Evolutionary conservation across 2,329 filamentous ascomycete species (phyloP).

Genomic region (Fusarium pseudocircinatum): DNA sequence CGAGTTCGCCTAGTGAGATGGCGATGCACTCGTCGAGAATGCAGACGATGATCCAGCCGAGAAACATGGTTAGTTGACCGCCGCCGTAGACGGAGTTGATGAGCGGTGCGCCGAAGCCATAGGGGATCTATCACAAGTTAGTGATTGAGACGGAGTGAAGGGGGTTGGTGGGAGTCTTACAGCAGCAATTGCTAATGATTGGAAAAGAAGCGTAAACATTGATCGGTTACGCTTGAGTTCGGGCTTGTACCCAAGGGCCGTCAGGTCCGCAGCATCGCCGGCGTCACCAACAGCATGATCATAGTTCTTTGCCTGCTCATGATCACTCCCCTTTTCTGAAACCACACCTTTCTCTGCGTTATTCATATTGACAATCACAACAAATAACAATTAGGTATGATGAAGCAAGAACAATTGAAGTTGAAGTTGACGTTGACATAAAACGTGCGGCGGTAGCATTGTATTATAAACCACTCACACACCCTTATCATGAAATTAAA

Average conservation of each 20-base stretch:
- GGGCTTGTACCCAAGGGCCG: slow-evolving; percentile 59
- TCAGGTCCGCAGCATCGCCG: slow-evolving; percentile 42
- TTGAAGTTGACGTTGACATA: background rate
- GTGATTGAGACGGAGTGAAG: rapidly evolving
- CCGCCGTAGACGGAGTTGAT: slow-evolving; percentile 40
- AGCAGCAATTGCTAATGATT: slow-evolving; percentile 43
- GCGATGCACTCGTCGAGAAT: slow-evolving; percentile 77
- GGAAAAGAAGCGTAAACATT: slow-evolving; percentile 44
- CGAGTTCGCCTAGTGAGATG: slow-evolving; percentile 76
- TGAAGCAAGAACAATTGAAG: background rate
- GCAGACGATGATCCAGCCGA: slow-evolving; percentile 71
- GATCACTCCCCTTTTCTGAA: slow-evolving; percentile 22
- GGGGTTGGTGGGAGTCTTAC: slow-evolving; percentile 2
- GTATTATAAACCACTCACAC: slow-evolving; percentile 26
- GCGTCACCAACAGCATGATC: slow-evolving; percentile 14
- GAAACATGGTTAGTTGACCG: slow-evolving; percentile 65
- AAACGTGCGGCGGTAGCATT: background rate
- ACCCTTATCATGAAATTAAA: background rate
- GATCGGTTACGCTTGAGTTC: slow-evolving; percentile 42
- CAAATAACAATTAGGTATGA: background rate
- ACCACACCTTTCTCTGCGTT: slow-evolving; percentile 13
- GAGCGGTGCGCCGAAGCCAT: slow-evolving; percentile 39
- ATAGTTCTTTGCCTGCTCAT: slow-evolving; percentile 6
- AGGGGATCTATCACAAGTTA: slow-evolving; percentile 32
- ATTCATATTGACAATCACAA: background rate